Evolutionary conservation across 2,329 filamentous ascomycete genomes (phyloP).

Genomic region (Verticillium alfalfae): DNA sequence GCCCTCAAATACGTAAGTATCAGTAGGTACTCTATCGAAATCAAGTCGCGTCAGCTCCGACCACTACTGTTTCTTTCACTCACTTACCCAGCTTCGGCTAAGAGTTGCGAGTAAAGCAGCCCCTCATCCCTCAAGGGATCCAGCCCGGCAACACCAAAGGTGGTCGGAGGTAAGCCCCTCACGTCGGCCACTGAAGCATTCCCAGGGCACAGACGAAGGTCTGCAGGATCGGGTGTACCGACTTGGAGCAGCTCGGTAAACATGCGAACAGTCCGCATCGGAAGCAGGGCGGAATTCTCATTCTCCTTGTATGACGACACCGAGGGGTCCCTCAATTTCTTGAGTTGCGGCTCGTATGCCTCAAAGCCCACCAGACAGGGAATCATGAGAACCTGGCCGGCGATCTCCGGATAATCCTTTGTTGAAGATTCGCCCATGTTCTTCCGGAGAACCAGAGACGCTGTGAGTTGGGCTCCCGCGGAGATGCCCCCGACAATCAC

Average conservation of each 20-base stretch:
- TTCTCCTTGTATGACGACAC: slow-evolving; percentile 39
- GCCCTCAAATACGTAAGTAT: not conserved
- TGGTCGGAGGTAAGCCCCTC: slow-evolving; percentile 33
- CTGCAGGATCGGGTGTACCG: slow-evolving; percentile 15
- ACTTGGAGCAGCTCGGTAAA: slow-evolving; percentile 22
- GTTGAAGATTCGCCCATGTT: slow-evolving; percentile 17
- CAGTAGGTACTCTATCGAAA: not conserved
- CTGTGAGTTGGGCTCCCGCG: slow-evolving; percentile 37
- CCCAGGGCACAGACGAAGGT: slow-evolving; percentile 33
- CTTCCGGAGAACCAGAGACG: slow-evolving; percentile 31
- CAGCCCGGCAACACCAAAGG: slow-evolving; percentile 36
- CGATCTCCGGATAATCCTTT: slow-evolving; percentile 22
- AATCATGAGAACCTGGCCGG: slow-evolving; percentile 47
- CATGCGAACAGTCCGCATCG: slow-evolving; percentile 26
- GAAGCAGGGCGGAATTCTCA: slow-evolving; percentile 42
- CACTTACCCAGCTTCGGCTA: slow-evolving; percentile 36
- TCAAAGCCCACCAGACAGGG: slow-evolving; percentile 31
- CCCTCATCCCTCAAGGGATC: slow-evolving; percentile 46
- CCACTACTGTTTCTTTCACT: not conserved
- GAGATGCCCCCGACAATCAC: slow-evolving; percentile 44
- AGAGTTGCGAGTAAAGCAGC: slow-evolving; percentile 35
- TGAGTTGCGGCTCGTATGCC: slow-evolving; percentile 22
- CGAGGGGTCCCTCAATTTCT: slow-evolving; percentile 26
- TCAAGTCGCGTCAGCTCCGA: not conserved
- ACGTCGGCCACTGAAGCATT: slow-evolving; percentile 24